Base-by-base conservation (phyloP, 2,329 filamentous ascomycete genomes). In the Metarhizium anisopliae region DNA sequence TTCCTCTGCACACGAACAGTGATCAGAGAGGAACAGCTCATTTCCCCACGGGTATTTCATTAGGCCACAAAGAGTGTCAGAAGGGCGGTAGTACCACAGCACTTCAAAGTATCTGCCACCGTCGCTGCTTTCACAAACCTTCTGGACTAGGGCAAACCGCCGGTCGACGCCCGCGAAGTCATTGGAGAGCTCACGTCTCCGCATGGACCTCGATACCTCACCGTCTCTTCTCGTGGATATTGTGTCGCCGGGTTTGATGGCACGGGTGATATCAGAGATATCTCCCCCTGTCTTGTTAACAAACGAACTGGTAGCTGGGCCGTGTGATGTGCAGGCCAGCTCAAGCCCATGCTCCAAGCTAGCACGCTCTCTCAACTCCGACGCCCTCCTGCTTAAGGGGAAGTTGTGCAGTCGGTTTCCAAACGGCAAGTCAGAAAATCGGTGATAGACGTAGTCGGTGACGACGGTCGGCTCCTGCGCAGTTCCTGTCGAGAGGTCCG, bases 1-100 rank as follows among this genome's bases (percentile, higher is more conserved):
- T 0, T 56, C 56, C 8, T 80, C 74, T 0, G 72, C 66, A 59
- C 89, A 94, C 1, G 85, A 87, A 69, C 90, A 93, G 57, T 91
- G 83, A 52, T 90, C 82, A 0, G 85, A 89, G 0, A 93, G 69
- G 59, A 94, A 94, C 0, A 94, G 68, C 67, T 95, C 89, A 53
- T 91, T 88, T 0, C 70, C 59, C 68, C 82, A 85, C 0, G 86
- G 85, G 61, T 93, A 95, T 10, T 77, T 77, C 69, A 85, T 84
- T 6, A 79, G 71, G 0, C 77, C 80, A 47, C 90, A 88, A 0
- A 85, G 80, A 0, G 90, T 94, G 54, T 94, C 85, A 0, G 76
- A 73, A 0, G 89, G 80, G 2, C 80, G 76, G 61, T 92, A 93
- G 0, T 94, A 73, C 89, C 89, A 94, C 1, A 87, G 76, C 0